Evolutionary conservation across 2,329 filamentous ascomycete genomes (phyloP), one percentile per base, ranked within the genome.

Genomic region (Alternaria arborescens): DNA sequence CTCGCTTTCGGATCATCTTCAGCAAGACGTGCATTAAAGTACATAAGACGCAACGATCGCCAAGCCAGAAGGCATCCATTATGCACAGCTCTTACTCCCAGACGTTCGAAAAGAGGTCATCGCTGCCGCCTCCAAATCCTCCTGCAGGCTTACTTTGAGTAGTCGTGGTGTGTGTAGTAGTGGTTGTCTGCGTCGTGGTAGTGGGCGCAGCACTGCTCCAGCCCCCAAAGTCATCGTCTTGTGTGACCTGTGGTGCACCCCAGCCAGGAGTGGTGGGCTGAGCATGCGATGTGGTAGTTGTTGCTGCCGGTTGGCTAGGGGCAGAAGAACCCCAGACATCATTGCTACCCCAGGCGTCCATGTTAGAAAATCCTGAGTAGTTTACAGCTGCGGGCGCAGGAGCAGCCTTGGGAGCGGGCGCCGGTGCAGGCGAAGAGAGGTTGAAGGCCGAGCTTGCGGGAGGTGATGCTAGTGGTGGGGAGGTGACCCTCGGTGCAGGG

Each of bases 61-160:
- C 14, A 22, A 26, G 22, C 46, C 20, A n/a, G 14, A 14, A 24
- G 11, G 24, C 20, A 14, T 30, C 20, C 14, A 26, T 18, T 5
- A 12, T 28, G 41, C 24, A 8, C 5, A 3, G 11, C 24, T 47
- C 26, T 30, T 41, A 97, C 81, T 93, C 87, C 94, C 94, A 98
- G 51, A 98, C 94, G 79, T 98, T 98, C 32, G 91, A 93, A 80
- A 98, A 98, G 72, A 98, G 78, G 81, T 98, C 94, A 67, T 97
- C 94, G 52, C 80, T 79, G 32, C 81, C 78, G 30, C 80, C 83
- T 55, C 87, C 89, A 57, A 81, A 77, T 4, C 86, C 86, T 22
- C 84, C 81, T 26, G 85, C 80, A 34, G 89, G 82, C 50, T 84
- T 80, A 14, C 78, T 79, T 22, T 62, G 46, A n/a, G 63, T 61